Conservation (phyloP, 78 protist species). For the Chrysochromulina parva region DNA sequence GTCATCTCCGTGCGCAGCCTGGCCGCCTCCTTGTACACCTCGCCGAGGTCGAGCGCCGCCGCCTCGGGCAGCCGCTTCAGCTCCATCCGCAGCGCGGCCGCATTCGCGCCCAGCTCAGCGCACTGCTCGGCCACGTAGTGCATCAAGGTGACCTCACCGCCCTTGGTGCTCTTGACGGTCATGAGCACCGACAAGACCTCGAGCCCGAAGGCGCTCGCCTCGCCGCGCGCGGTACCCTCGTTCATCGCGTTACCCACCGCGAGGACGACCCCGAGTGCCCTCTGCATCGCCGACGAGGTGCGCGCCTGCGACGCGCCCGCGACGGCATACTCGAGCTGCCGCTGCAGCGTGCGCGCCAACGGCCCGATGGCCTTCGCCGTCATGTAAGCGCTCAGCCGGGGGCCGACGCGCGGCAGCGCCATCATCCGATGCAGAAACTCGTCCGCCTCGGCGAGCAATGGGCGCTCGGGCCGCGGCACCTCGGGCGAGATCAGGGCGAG, state of each 20-base stretch:
- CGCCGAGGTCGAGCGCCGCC: neutral
- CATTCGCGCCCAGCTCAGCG: neutral
- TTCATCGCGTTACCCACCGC: slow-evolving; percentile 17
- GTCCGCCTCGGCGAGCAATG: neutral
- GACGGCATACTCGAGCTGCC: neutral
- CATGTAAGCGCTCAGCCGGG: neutral
- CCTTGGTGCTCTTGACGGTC: neutral
- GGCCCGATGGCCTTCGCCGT: neutral
- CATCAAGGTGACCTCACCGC: neutral
- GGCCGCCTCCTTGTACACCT: neutral
- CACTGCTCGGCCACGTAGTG: neutral
- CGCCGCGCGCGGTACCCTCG: neutral
- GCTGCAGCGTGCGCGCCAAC: neutral
- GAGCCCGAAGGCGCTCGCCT: neutral
- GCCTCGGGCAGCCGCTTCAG: neutral
- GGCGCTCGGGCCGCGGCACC: no score
- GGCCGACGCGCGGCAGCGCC: neutral
- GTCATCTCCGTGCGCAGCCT: no score
- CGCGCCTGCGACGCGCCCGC: neutral
- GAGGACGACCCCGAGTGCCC: neutral
- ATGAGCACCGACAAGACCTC: neutral
- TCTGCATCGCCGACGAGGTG: neutral
- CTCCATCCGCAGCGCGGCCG: neutral
- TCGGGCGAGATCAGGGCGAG: neutral
- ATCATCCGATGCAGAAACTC: neutral